Percentiles rank a stretch among this genome's conserved stretches.
Conservation (phyloP, 495 filamentous ascomycete species). For the Apiosordaria backusii region DNA sequence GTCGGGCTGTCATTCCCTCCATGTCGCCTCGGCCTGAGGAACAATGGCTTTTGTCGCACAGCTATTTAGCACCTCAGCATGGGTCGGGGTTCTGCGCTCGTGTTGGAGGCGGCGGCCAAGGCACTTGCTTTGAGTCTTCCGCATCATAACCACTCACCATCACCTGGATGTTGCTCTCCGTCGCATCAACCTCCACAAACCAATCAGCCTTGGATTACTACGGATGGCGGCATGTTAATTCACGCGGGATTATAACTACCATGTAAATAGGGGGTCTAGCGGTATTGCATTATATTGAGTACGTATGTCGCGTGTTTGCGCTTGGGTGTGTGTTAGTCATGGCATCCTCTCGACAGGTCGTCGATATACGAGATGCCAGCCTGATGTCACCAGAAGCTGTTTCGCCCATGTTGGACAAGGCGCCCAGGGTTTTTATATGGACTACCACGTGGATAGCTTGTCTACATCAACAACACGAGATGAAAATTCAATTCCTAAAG, state of each 20-base stretch:
- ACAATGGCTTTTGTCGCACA: not conserved
- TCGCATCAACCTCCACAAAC: not conserved
- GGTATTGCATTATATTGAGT: not conserved
- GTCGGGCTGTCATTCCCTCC: not conserved
- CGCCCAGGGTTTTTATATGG: too few species aligned
- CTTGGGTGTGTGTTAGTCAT: not conserved
- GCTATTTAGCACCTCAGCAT: not conserved
- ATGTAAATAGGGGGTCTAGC: not conserved
- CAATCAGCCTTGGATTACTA: not conserved
- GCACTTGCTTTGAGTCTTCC: not conserved
- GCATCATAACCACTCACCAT: not conserved
- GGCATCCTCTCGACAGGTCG: not conserved
- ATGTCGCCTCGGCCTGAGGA: not conserved
- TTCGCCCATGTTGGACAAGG: too few species aligned
- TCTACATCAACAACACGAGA: not conserved
- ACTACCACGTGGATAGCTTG: not conserved
- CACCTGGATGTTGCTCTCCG: not conserved
- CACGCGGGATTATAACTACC: not conserved
- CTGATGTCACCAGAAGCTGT: not conserved
- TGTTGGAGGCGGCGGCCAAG: not conserved
- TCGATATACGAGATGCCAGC: not conserved
- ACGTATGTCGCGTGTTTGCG: not conserved
- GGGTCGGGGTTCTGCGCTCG: not conserved
- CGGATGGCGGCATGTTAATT: not conserved
- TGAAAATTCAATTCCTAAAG: too few species aligned